These are phyloP conservation scores for Dendrobium huoshanense DNA, from an alignment of 106 monocot species.

Conservation along the genomic window DNA sequence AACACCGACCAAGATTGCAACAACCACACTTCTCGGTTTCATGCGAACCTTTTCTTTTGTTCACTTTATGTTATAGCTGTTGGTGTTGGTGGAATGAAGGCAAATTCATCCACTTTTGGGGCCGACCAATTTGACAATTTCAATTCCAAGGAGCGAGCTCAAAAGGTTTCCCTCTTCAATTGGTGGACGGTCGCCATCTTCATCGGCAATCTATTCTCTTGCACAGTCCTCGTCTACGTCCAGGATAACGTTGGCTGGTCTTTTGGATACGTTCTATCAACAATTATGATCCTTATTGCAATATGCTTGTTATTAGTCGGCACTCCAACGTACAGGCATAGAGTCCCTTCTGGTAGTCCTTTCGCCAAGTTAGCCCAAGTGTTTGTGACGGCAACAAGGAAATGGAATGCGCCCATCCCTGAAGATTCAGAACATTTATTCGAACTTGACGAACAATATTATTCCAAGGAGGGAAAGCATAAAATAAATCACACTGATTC, in stretches of 20 bases:
- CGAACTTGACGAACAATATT: slow-evolving; percentile 20
- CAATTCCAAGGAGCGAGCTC: slow-evolving; percentile 47
- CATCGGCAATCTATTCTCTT: slow-evolving; percentile 68
- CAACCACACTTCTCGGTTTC: slow-evolving; percentile 32
- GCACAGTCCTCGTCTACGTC: slow-evolving; percentile 64
- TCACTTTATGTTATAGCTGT: slow-evolving; percentile 71
- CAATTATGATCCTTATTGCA: background rate
- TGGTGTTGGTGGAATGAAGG: slow-evolving; percentile 82
- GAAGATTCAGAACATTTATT: slow-evolving; percentile 23
- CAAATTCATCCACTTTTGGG: slow-evolving; percentile 83
- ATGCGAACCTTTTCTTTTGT: slow-evolving; percentile 62
- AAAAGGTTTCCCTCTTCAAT: slow-evolving; percentile 93
- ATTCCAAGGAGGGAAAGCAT: slow-evolving; percentile 8
- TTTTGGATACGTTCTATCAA: slow-evolving; percentile 8
- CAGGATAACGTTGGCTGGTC: slow-evolving; percentile 59
- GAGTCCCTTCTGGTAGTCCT: slow-evolving; percentile 26
- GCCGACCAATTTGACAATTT: slow-evolving; percentile 87
- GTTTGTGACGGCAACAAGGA: slow-evolving; percentile 22
- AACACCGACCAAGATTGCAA: slow-evolving; percentile 19
- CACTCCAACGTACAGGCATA: slow-evolving; percentile 37
- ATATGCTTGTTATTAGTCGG: background rate
- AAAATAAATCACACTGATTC: slow-evolving; percentile 18
- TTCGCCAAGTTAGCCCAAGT: slow-evolving; percentile 36
- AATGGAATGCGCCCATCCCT: slow-evolving; percentile 33
- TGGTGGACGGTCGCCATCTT: slow-evolving; percentile 98